phyloP scores from a whole-genome alignment of 2,329 filamentous ascomycete genomes.

The Fragosphaeria purpurea region DNA sequence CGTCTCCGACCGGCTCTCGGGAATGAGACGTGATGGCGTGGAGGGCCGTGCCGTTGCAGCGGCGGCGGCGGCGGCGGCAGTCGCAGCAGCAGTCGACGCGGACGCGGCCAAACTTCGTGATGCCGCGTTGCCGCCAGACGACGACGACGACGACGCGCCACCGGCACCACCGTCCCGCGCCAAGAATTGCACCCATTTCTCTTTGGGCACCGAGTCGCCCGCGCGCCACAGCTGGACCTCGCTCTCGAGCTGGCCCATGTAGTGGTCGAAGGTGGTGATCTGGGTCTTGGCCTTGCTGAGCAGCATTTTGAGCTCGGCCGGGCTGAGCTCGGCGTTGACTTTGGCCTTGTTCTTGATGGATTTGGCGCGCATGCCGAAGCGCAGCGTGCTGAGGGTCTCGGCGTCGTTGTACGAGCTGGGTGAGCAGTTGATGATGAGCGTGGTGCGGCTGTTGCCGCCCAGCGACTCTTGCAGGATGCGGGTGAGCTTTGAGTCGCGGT shows the following conservation, averaged over 20 bases:
- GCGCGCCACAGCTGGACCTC: conserved; percentile 82
- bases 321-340: conserved; percentile 96
- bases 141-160: conserved; percentile 37
- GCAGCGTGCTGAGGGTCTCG: conserved; percentile 83
- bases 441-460: conserved; percentile 96
- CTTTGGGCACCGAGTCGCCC: conserved; percentile 80
- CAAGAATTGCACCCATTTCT: conserved; percentile 69
- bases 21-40: conserved; percentile 39
- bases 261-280: conserved; percentile 77
- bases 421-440: conserved; percentile 97
- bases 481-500: conserved; percentile 95
- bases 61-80: conserved; percentile 32
- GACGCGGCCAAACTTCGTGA: conserved; percentile 28
- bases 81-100: conserved; percentile 36
- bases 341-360: conserved; percentile 99
- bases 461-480: conserved; percentile 94
- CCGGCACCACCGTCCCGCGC: conserved; percentile 41
- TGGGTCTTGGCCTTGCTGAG: conserved; percentile 88
- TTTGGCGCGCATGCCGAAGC: conserved; percentile 94
- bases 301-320: conserved; percentile 84
- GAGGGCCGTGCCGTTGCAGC: conserved; percentile 44
- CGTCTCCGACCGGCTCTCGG: conserved; percentile 53
- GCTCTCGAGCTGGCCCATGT: conserved; percentile 71
- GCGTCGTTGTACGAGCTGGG: conserved; percentile 96
- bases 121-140: conserved; percentile 32